A percentile compares a stretch with the other conserved stretches of the same genome.
phyloP scores from a whole-genome alignment of 2,329 filamentous ascomycete genomes.

The Leptographium procerum region DNA sequence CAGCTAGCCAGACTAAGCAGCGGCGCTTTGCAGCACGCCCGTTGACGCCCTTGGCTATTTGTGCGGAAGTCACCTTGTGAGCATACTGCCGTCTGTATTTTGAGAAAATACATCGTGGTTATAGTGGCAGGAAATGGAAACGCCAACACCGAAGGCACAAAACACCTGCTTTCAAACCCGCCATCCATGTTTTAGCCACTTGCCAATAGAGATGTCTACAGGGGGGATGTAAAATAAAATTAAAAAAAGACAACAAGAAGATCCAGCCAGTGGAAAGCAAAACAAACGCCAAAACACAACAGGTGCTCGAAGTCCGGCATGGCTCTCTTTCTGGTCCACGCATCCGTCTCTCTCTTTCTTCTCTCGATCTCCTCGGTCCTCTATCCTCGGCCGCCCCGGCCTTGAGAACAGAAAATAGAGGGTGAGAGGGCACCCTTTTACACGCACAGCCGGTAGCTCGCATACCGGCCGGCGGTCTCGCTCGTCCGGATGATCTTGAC shows the following conservation, averaged over 20 bases:
- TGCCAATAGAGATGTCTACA: neutral
- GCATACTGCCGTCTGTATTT: neutral
- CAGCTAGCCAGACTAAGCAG: neutral
- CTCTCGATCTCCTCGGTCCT: too few relatives aligned
- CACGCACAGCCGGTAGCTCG: conserved; percentile 73
- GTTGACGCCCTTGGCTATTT: neutral
- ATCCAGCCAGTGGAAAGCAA: neutral
- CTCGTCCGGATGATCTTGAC: conserved; percentile 96
- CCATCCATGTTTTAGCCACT: neutral
- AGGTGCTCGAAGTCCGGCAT: neutral
- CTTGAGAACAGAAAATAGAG: too few relatives aligned
- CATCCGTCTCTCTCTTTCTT: neutral
- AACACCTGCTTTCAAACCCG: neutral
- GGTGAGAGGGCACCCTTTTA: too few relatives aligned
- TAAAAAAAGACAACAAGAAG: neutral
- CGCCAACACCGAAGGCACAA: neutral
- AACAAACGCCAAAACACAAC: neutral
- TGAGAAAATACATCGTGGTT: neutral
- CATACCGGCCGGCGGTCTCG: conserved; percentile 92
- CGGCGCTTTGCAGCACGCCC: neutral
- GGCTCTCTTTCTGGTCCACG: neutral
- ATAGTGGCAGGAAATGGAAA: neutral
- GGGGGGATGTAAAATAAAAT: neutral
- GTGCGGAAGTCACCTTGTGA: neutral
- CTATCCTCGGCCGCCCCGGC: too few relatives aligned